Evolutionary conservation across 1,284 basidiomycete genomes (phyloP).

Genomic region (Boletus semigastroideus): DNA sequence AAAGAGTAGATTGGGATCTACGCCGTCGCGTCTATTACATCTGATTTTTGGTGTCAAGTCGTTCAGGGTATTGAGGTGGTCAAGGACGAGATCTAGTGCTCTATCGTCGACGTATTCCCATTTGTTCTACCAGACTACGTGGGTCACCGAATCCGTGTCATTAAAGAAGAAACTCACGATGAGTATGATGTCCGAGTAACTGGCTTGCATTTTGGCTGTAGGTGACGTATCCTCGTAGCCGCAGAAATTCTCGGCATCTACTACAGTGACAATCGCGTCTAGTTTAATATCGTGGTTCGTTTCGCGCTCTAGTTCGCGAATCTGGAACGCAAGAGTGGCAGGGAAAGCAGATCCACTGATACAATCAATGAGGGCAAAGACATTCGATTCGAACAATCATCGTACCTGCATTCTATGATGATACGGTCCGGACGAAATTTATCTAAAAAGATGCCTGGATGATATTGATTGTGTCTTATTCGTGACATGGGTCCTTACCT

Average conservation of each 20-base stretch:
- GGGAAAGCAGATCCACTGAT: slow-evolving; percentile 83
- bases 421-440: slow-evolving; percentile 83
- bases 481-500: slow-evolving; percentile 43
- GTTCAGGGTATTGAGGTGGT: slow-evolving; percentile 87
- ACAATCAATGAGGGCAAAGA: slow-evolving; percentile 3
- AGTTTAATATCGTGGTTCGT: slow-evolving; percentile 75
- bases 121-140: slow-evolving; percentile 61
- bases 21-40: slow-evolving; percentile 61
- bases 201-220: slow-evolving; percentile 90
- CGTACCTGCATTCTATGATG: slow-evolving; percentile 90
- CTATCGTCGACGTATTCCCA: slow-evolving; percentile 81
- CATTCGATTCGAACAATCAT: background rate
- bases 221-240: slow-evolving; percentile 90
- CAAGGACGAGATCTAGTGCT: slow-evolving; percentile 75
- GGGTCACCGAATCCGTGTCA: slow-evolving; percentile 3
- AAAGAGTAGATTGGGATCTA: slow-evolving; percentile 78
- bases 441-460: slow-evolving; percentile 43
- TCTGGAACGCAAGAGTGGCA: slow-evolving; percentile 88
- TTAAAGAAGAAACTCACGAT: slow-evolving; percentile 52
- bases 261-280: slow-evolving; percentile 86
- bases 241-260: slow-evolving; percentile 86
- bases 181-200: slow-evolving; percentile 86
- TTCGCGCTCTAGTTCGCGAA: slow-evolving; percentile 80
- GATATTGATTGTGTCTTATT: background rate
- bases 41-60: slow-evolving; percentile 83